A percentile compares a stretch with the other conserved stretches of the same genome.
These are phyloP conservation scores for Neurospora sp. DNA, from an alignment of 495 filamentous ascomycete species.

Conservation along the genomic window DNA sequence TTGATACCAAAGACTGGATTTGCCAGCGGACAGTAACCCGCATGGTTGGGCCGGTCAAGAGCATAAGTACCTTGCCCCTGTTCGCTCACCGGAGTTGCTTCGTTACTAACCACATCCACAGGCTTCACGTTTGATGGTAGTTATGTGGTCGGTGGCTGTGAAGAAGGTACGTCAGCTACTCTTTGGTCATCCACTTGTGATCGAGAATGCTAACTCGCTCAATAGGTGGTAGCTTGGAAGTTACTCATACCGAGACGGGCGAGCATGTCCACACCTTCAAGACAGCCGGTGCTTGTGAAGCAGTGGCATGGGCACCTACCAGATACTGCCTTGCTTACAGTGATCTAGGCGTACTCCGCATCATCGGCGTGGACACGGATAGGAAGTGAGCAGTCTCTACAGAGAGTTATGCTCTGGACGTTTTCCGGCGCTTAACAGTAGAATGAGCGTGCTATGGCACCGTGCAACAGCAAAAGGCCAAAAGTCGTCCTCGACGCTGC, in stretches of 20 bases:
- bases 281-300: constrained; percentile 49
- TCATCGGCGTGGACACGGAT: constrained; percentile 52
- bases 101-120: constrained; percentile 15
- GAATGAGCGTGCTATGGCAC: neutral
- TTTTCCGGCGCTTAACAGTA: neutral
- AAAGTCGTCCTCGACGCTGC: neutral
- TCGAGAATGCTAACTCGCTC: constrained; percentile 1
- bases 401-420: neutral
- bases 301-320: constrained; percentile 84
- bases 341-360: constrained; percentile 70
- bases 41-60: constrained; percentile 69
- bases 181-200: neutral
- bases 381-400: constrained; percentile 22
- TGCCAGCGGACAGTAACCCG: constrained; percentile 70
- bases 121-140: constrained; percentile 84
- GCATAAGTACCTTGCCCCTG: constrained; percentile 45
- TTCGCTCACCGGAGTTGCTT: neutral
- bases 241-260: constrained; percentile 80
- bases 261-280: constrained; percentile 76
- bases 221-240: constrained; percentile 48
- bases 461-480: neutral
- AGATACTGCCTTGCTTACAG: constrained; percentile 86
- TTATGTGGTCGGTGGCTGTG: constrained; percentile 75
- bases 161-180: constrained; percentile 49
- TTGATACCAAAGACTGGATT: constrained; percentile 89